Percentiles rank a stretch among this genome's conserved stretches.
Evolutionary conservation across 2,329 filamentous ascomycete species (phyloP).

Genomic region (Laburnicola sp.): DNA sequence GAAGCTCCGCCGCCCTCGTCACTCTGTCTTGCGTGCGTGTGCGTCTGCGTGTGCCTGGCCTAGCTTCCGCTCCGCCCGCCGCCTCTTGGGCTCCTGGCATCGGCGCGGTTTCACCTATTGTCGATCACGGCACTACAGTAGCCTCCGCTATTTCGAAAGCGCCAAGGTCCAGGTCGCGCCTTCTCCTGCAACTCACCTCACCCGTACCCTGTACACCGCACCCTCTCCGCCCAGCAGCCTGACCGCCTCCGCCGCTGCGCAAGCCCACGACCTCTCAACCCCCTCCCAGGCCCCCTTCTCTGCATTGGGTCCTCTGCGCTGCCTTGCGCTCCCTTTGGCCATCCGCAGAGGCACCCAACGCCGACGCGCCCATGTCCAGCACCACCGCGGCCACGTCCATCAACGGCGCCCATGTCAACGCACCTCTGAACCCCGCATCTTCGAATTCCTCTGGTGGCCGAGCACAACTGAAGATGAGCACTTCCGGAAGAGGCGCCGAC

Average conservation of each 20-base stretch:
- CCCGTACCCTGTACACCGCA: constrained; percentile 8
- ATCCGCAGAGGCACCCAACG: constrained; percentile 18
- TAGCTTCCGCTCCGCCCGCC: constrained; percentile 6
- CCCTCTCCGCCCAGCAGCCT: constrained; percentile 16
- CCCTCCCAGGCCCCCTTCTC: constrained; percentile 15
- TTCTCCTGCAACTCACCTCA: constrained; percentile 5
- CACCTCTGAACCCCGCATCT: constrained; percentile 37
- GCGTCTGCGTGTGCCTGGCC: too few relatives aligned
- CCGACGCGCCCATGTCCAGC: constrained; percentile 34
- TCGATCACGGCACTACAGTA: background rate
- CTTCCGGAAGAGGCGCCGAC: constrained; percentile 56
- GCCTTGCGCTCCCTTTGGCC: constrained; percentile 16
- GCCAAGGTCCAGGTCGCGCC: constrained; percentile 2
- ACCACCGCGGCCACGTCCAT: constrained; percentile 33
- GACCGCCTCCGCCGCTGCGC: constrained; percentile 23
- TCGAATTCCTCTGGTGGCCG: constrained; percentile 45
- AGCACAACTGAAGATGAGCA: constrained; percentile 55
- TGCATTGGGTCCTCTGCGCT: constrained; percentile 34
- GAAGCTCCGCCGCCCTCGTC: background rate
- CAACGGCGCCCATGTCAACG: constrained; percentile 40
- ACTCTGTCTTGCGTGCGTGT: background rate
- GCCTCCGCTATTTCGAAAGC: constrained; percentile 2
- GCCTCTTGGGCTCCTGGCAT: background rate
- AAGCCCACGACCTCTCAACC: constrained; percentile 19
- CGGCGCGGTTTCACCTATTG: constrained; percentile 6